Base-by-base conservation (phyloP, 495 filamentous ascomycete species). In the Amorphotheca resinae region DNA sequence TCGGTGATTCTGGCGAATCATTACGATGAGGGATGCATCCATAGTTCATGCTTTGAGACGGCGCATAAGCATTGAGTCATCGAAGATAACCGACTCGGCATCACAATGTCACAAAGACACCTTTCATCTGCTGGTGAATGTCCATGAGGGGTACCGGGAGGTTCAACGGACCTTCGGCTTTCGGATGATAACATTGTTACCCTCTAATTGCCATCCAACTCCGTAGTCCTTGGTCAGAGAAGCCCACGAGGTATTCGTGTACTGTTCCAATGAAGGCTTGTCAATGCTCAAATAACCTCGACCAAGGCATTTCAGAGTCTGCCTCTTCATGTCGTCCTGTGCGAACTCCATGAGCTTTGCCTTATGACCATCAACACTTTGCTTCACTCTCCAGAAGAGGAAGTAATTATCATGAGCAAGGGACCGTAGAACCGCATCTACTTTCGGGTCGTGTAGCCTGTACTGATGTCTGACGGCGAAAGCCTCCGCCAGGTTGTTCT, bases 351-450 rank as follows among this genome's bases (percentile, higher is more conserved):
- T 80, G 25, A 98, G 57, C 34, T 75, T 70, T 4, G 73, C 74
- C 55, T 79, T 70, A 58, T 87, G 78, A 9, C 79, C 80, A 63
- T 93, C 84, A 26, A 91, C 83, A 42, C 65, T 70, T 38, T 68
- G 70, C 62, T 74, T 77, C 32, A 82, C 61, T 44, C 73, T 69
- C 70, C 82, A 82, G 58, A 91, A 96, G 5, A 70, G 54, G 25
- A 82, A 68, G 70, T 86, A 96, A 54, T 95, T 82, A 41, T 86
- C 87, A 50, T 79, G 76, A 41, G 77, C 72, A 35, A 98, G 60
- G 12, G 86, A 79, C 35, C 60, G 59, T 23, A 98, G 64, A 4
- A 87, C 69, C 9, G 67, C 66, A 43, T 80, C 74, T 17, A 95
- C 65, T 21, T 74, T 72, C 3, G 66, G 54, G 42, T 84, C 82